phyloP scores from a whole-genome alignment of 2,329 filamentous ascomycete genomes.

The Trichothecium roseum region DNA sequence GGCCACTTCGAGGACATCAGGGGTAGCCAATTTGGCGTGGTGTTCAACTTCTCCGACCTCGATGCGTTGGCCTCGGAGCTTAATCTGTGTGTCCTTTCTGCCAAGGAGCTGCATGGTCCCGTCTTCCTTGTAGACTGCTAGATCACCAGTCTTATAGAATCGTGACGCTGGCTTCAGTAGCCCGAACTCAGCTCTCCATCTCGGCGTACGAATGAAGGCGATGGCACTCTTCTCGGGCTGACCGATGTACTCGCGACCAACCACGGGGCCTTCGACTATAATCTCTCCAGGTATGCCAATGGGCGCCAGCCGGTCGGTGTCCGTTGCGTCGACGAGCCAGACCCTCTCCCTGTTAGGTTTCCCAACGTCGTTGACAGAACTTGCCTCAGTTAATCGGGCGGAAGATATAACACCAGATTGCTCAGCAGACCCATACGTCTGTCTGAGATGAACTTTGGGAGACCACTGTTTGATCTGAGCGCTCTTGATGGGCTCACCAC shows the following conservation, averaged over 20 bases:
- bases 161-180: neutral
- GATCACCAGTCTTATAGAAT: slow-evolving; percentile 36
- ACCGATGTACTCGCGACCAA: slow-evolving; percentile 29
- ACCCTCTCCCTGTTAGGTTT: slow-evolving; percentile 1
- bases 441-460: slow-evolving; percentile 12
- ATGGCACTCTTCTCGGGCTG: slow-evolving; percentile 1
- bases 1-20: no score
- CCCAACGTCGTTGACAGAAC: slow-evolving; percentile 5
- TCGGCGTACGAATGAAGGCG: neutral
- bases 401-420: slow-evolving; percentile 14
- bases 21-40: slow-evolving; percentile 1
- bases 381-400: neutral
- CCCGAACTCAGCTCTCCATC: neutral
- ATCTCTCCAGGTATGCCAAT: slow-evolving; percentile 26
- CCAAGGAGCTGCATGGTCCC: slow-evolving; percentile 16
- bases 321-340: slow-evolving; percentile 27
- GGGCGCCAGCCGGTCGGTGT: slow-evolving; percentile 12
- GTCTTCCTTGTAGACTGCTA: slow-evolving; percentile 17
- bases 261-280: slow-evolving; percentile 36
- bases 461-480: slow-evolving; percentile 6
- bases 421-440: slow-evolving; percentile 32
- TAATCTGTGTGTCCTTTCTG: slow-evolving; percentile 37
- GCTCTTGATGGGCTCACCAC: slow-evolving; percentile 6
- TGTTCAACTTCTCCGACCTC: slow-evolving; percentile 25
- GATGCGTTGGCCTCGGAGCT: slow-evolving; percentile 38